Percentiles rank a stretch among this genome's conserved stretches.
phyloP scores from a whole-genome alignment of 2,329 filamentous ascomycete genomes.

The Ophiocordyceps camponoti-saundersi region DNA sequence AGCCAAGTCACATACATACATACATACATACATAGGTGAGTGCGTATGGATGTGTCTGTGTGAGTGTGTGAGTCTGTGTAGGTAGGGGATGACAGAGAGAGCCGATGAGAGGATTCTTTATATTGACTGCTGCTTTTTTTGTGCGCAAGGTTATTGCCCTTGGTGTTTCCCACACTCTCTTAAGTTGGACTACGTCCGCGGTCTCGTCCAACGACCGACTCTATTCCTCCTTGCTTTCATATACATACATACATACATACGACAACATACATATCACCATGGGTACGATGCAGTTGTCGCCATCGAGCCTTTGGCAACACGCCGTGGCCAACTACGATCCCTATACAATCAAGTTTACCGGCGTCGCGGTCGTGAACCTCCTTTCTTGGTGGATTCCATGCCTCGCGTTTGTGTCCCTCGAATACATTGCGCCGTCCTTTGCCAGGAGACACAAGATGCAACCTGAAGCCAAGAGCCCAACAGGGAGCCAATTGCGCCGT shows the following conservation, averaged over 20 bases:
- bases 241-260: neutral
- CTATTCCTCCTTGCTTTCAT: too few species aligned
- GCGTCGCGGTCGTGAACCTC: constrained; percentile 20
- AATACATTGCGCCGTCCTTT: constrained; percentile 26
- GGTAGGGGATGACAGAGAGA: too few species aligned
- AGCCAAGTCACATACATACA: too few species aligned
- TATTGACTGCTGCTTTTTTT: too few species aligned
- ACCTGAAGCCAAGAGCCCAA: constrained; percentile 30
- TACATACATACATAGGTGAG: too few species aligned
- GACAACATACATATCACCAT: neutral
- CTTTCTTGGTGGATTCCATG: constrained; percentile 29
- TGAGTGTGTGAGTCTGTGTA: too few species aligned
- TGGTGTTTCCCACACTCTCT: too few species aligned
- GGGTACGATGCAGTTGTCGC: neutral
- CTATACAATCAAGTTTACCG: constrained; percentile 20
- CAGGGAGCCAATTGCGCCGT: constrained; percentile 20
- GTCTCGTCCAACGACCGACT: too few species aligned
- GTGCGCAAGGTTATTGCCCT: too few species aligned
- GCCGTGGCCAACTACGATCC: constrained; percentile 10
- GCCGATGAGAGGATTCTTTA: too few species aligned
- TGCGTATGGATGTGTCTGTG: too few species aligned
- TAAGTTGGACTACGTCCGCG: too few species aligned
- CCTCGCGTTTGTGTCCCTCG: constrained; percentile 23
- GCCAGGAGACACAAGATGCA: constrained; percentile 36
- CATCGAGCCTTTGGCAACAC: constrained; percentile 6